Conservation (phyloP, 108 stramenopile genomes). For the Cylindrotheca closterium region DNA sequence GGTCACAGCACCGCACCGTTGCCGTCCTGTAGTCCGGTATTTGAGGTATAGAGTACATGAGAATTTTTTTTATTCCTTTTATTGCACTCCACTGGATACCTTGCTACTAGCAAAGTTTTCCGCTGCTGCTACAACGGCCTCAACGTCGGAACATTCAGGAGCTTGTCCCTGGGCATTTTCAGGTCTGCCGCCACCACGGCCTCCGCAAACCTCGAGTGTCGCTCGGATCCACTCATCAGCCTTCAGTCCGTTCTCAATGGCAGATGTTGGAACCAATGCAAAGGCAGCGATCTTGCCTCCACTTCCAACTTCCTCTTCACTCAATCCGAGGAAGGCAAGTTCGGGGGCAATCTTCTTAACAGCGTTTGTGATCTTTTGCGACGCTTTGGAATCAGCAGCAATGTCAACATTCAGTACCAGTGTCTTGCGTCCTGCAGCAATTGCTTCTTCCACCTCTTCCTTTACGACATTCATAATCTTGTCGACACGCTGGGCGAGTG, state of each 20-base stretch:
- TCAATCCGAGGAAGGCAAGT: slow-evolving; percentile 84
- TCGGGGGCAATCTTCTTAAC: slow-evolving; percentile 81
- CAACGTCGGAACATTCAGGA: slow-evolving; percentile 61
- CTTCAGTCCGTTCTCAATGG: slow-evolving; percentile 62
- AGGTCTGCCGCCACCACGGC: slow-evolving; percentile 85
- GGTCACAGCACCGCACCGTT: too few species aligned
- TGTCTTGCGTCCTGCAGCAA: slow-evolving; percentile 40
- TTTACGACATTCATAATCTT: slow-evolving; percentile 58
- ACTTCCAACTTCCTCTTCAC: slow-evolving; percentile 71
- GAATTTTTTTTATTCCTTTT: too few species aligned
- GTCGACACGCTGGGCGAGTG: slow-evolving; percentile 69
- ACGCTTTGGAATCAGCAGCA: slow-evolving; percentile 93
- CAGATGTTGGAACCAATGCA: slow-evolving; percentile 67
- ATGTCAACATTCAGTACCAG: slow-evolving; percentile 84
- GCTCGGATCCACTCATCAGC: slow-evolving; percentile 82
- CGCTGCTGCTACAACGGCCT: slow-evolving; percentile 63
- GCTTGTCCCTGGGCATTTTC: slow-evolving; percentile 84
- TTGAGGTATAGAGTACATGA: too few species aligned
- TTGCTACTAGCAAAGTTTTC: slow-evolving; percentile 55
- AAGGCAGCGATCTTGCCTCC: slow-evolving; percentile 86
- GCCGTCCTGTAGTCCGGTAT: too few species aligned
- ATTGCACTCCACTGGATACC: not conserved
- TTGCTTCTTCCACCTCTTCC: slow-evolving; percentile 46
- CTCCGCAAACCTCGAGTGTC: slow-evolving; percentile 73
- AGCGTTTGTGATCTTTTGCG: slow-evolving; percentile 87